These are phyloP conservation scores for Colletotrichum shisoi DNA, from an alignment of 2,329 filamentous ascomycete genomes.

Conservation along the genomic window DNA sequence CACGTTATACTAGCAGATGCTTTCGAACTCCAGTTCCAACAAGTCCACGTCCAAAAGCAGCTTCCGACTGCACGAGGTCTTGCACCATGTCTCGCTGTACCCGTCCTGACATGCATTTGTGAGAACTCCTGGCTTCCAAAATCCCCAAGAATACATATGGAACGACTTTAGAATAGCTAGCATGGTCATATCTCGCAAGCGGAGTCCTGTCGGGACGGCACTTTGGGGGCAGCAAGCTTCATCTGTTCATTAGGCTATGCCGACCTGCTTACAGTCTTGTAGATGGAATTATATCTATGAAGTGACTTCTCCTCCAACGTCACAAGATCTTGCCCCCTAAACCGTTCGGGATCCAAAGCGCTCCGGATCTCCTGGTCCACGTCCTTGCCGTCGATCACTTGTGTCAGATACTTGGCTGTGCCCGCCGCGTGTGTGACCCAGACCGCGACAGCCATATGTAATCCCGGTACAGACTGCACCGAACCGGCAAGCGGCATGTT, in stretches of 20 bases:
- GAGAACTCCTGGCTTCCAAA: too few species aligned
- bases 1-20: too few species aligned
- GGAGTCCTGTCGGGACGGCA: not conserved
- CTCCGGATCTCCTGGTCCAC: conserved; percentile 1
- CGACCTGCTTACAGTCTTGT: conserved; percentile 16
- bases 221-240: not conserved
- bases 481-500: conserved; percentile 42
- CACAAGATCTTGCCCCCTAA: conserved; percentile 4
- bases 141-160: too few species aligned
- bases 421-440: conserved; percentile 30
- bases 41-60: too few species aligned
- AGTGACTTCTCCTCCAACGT: conserved; percentile 14
- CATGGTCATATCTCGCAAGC: not conserved
- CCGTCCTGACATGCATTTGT: too few species aligned
- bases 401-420: conserved; percentile 17
- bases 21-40: too few species aligned
- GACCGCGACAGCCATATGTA: conserved; percentile 21
- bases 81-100: too few species aligned
- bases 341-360: conserved; percentile 20
- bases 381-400: not conserved
- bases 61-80: too few species aligned
- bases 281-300: conserved; percentile 23
- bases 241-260: not conserved
- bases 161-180: not conserved
- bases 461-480: conserved; percentile 19